phyloP scores from a whole-genome alignment of 495 filamentous ascomycete species.

The Aspergillus indologenus region DNA sequence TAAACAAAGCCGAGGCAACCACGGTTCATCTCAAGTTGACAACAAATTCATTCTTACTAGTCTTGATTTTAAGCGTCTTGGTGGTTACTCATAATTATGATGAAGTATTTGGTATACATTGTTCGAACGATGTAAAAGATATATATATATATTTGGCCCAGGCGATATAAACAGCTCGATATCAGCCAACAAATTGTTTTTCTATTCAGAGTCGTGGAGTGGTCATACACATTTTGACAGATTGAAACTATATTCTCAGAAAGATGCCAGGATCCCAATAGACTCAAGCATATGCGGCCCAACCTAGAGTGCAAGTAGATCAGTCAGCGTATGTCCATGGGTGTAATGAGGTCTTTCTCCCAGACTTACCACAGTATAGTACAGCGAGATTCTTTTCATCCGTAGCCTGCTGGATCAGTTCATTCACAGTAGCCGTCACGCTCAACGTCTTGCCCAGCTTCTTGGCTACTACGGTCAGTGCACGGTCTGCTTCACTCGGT shows the following conservation, averaged over 20 bases:
- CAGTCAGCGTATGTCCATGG: background rate
- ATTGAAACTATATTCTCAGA: too few relatives aligned
- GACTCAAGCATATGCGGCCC: conserved; percentile 26
- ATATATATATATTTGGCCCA: too few relatives aligned
- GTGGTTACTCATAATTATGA: too few relatives aligned
- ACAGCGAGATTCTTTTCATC: conserved; percentile 92
- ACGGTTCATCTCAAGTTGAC: background rate
- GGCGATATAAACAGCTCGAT: too few relatives aligned
- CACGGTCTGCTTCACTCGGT: conserved; percentile 86
- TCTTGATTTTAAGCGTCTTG: too few relatives aligned
- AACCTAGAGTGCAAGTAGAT: conserved; percentile 14
- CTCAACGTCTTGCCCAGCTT: conserved; percentile 92
- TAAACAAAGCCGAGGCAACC: background rate
- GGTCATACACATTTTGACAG: too few relatives aligned
- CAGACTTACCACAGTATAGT: conserved; percentile 74
- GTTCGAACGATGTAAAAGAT: too few relatives aligned
- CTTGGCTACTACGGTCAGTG: conserved; percentile 87
- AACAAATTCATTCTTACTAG: too few relatives aligned
- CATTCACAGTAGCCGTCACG: conserved; percentile 91
- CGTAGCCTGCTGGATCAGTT: conserved; percentile 90
- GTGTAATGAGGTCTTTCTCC: background rate
- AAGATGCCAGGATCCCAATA: background rate
- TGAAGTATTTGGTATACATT: too few relatives aligned
- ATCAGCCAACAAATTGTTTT: too few relatives aligned
- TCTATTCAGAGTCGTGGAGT: too few relatives aligned